Base-by-base conservation (phyloP, 1,284 basidiomycete species). In the Schizophyllum amplum region DNA sequence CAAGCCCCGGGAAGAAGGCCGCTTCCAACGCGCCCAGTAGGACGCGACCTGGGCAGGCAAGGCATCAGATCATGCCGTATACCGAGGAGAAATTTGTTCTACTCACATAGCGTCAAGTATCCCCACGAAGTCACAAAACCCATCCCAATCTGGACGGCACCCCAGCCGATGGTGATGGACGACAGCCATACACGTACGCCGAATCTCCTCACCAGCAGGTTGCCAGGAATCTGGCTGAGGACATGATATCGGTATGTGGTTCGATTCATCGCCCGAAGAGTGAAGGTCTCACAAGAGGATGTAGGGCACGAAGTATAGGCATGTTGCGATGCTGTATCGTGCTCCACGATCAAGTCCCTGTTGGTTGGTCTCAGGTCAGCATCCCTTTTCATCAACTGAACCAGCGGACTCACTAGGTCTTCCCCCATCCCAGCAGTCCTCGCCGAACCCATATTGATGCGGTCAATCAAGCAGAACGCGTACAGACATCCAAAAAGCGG, bases 281-380 rank as follows among this genome's bases (percentile, higher is more conserved):
- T n/a, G n/a, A 47, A 57, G 23, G 15, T 64, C 74, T 58, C 59
- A 76, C 77, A 76, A 67, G 23, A 78, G 56, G 48, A 75, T 74
- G 58, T 76, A 76, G n/a, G 77, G 77, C 5, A 77, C 60, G 61
- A 78, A 78, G 61, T 75, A 78, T 22, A 77, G 58, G 51, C 70
- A 71, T 42, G 75, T 42, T 13, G 59, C 59, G 47, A 77, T 71
- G 63, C 73, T 77, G 63, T 74, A 78, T 22, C 76, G 72, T 42
- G 65, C 61, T 42, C 76, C 75, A 53, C 72, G 59, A 24, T 62
- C 63, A 55, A 76, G 61, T 51, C 66, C 57, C 74, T 76, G 51
- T 48, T 20, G 47, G 21, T 47, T 48, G 21, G 56, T 52, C 58
- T 47, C 51, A 3, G 24, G 27, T 24, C 27, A 21, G 22, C 33